Conservation (phyloP, 2,329 filamentous ascomycete species). For the Fusarium denticulatum region DNA sequence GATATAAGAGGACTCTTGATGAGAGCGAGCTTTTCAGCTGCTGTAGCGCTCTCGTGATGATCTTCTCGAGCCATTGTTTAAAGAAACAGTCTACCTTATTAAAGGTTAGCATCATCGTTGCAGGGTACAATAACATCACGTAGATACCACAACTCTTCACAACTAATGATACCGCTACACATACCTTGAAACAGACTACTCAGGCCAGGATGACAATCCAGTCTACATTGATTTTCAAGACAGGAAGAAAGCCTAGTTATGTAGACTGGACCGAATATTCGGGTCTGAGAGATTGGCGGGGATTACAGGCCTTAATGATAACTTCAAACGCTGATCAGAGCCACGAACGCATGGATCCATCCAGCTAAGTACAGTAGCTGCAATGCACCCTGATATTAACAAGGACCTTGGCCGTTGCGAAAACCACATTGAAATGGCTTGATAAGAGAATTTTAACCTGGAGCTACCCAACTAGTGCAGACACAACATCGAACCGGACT, state of each 20-base stretch:
- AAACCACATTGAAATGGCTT: background rate
- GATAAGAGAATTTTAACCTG: background rate
- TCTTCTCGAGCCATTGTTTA: constrained; percentile 32
- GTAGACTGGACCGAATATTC: background rate
- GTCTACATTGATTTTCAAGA: background rate
- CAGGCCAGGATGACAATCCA: background rate
- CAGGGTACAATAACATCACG: background rate
- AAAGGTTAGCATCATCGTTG: background rate
- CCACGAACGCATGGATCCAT: background rate
- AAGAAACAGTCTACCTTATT: background rate
- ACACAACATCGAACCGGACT: background rate
- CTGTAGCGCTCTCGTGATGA: background rate
- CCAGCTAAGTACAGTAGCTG: background rate
- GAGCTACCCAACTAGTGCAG: background rate
- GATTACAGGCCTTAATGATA: background rate
- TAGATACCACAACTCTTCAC: background rate
- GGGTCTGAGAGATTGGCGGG: background rate
- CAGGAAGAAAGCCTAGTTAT: background rate
- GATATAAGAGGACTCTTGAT: constrained; percentile 46
- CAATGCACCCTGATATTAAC: background rate
- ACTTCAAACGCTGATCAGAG: background rate
- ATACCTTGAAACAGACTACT: background rate
- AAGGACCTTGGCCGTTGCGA: background rate
- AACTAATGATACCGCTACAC: background rate
- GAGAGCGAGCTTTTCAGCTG: constrained; percentile 44